Conservation (phyloP, 2,329 filamentous ascomycete genomes). For the Alternaria brassicicola region DNA sequence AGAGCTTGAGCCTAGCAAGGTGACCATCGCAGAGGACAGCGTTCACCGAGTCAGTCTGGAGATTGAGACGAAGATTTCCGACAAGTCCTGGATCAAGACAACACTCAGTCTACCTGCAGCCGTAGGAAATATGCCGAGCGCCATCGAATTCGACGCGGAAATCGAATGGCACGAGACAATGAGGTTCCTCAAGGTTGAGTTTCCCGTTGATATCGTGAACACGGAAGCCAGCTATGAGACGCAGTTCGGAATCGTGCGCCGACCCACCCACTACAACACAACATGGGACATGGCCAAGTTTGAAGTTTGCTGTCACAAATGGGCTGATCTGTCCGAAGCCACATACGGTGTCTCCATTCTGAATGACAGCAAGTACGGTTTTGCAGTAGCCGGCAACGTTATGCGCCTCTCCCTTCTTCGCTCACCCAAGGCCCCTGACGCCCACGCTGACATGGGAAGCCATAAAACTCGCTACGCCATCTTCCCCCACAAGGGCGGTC, state of each 20-base stretch:
- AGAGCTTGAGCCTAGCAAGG: slow-evolving; percentile 72
- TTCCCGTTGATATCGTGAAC: slow-evolving; percentile 88
- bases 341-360: slow-evolving; percentile 90
- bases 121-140: slow-evolving; percentile 67
- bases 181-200: slow-evolving; percentile 99
- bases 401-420: slow-evolving; percentile 90
- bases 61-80: slow-evolving; percentile 86
- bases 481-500: slow-evolving; percentile 76
- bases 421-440: slow-evolving; percentile 90
- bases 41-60: slow-evolving; percentile 79
- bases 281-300: slow-evolving; percentile 98
- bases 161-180: slow-evolving; percentile 98
- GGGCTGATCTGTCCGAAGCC: slow-evolving; percentile 86
- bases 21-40: slow-evolving; percentile 72
- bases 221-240: slow-evolving; percentile 95
- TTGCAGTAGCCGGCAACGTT: slow-evolving; percentile 83
- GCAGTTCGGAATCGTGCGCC: slow-evolving; percentile 84
- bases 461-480: slow-evolving; percentile 91
- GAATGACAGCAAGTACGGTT: slow-evolving; percentile 96
- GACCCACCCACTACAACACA: slow-evolving; percentile 98
- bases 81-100: slow-evolving; percentile 83
- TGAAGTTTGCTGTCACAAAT: slow-evolving; percentile 95
- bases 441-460: slow-evolving; percentile 89
- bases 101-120: slow-evolving; percentile 79
- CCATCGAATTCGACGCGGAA: slow-evolving; percentile 79